phyloP scores from a whole-genome alignment of 2,329 filamentous ascomycete species.

The Diaporthe capsici region DNA sequence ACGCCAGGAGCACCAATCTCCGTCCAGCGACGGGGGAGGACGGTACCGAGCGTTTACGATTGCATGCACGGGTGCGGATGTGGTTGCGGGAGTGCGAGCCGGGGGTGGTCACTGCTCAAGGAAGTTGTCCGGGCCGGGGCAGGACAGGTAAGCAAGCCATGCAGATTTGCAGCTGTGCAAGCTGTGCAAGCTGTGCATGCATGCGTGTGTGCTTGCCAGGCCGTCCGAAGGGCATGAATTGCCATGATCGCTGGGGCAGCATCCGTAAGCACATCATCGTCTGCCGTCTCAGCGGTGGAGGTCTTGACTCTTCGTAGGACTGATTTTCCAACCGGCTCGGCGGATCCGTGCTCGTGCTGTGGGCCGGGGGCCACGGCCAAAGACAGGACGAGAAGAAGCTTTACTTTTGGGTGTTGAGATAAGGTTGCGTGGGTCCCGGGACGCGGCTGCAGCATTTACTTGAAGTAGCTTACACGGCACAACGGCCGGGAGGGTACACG shows the following conservation, averaged over 20 bases:
- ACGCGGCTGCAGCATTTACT: neutral
- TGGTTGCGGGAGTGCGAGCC: neutral
- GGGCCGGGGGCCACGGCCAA: neutral
- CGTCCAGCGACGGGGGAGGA: neutral
- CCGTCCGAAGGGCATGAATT: slow-evolving; percentile 30
- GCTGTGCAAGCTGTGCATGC: neutral
- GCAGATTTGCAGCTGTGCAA: neutral
- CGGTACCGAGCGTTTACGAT: slow-evolving; percentile 30
- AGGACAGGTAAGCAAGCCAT: neutral
- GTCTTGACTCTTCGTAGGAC: slow-evolving; percentile 28
- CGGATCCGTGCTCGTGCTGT: slow-evolving; percentile 23
- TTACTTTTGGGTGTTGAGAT: slow-evolving; percentile 38
- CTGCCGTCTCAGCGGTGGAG: slow-evolving; percentile 24
- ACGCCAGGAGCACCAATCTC: slow-evolving; percentile 29
- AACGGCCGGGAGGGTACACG: neutral
- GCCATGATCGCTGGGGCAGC: slow-evolving; percentile 2
- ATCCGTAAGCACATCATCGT: slow-evolving; percentile 24
- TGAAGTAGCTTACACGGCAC: too few species aligned
- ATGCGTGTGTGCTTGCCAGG: neutral
- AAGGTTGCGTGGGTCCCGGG: slow-evolving; percentile 31
- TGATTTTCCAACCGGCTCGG: slow-evolving; percentile 33
- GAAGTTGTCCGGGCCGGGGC: slow-evolving; percentile 28
- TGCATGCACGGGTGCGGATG: slow-evolving; percentile 11
- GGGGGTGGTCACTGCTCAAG: neutral
- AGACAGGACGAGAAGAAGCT: slow-evolving; percentile 34